Base-by-base conservation (phyloP, 257 asterid genomes). In the Haberlea rhodopensis region DNA sequence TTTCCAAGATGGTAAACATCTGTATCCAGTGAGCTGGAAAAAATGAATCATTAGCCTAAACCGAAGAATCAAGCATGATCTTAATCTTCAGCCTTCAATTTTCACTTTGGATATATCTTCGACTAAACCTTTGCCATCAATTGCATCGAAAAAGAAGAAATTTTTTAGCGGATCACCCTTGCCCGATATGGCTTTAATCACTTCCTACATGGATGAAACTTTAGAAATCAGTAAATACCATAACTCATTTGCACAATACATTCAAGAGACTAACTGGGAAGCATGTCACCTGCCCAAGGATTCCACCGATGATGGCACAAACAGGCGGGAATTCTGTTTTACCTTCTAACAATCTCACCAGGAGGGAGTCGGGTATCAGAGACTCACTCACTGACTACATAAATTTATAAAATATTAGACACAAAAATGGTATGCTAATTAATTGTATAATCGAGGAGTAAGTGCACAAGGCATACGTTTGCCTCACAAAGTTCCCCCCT, bases 161-260 rank as follows among this genome's bases (percentile, higher is more conserved):
- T 94, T 94, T 73, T 89, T 90, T 31, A 94, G 46, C 0, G 99
- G 99, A 63, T 94, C 91, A 2, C 99, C 97, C 78, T 90, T 94
- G 70, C 97, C 97, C 45, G 96, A 94, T 83, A 94, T 79, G 31
- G 95, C 96, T 78, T 94, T 90, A 18, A 94, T 90, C 40, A 90
- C 99, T 80, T 94, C 97, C 99, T 94, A 60, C 60, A 75, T 26
- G 56, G 54, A 48, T 23, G 25, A 65, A 67, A 40, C 24, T 67
- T 37, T 54, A 25, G 46, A 32, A 32, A 31, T 72, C 43, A 70
- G 65, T 25, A 60, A 56, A 37, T 22, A 28, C 40, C 6, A 10
- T 2, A n/a, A 13, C 23, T 49, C 26, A 37, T 15, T 37, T 27
- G 51, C 13, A 40, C 8, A 28, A 27, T n/a, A 51, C 25, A 29